Base-by-base conservation (phyloP, 2,329 filamentous ascomycete species). In the Claviceps maximensis region DNA sequence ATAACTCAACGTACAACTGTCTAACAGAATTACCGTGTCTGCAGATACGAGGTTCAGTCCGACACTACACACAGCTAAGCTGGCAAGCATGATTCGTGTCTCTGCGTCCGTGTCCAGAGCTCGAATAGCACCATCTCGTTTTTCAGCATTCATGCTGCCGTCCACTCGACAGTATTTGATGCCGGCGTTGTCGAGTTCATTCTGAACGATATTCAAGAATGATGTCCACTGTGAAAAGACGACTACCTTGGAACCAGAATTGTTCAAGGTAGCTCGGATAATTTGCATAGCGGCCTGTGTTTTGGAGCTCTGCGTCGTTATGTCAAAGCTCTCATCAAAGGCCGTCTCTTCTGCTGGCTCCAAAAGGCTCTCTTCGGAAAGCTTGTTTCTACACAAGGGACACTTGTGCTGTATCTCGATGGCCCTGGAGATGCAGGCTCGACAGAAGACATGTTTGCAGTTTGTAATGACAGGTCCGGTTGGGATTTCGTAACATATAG, bases 41-140 rank as follows among this genome's bases (percentile, higher is more conserved):
- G 89, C 89, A 0, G 87, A 83, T 0, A 90, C 87, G 13, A 95
- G 78, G 60, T 95, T 95, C 47, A 95, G 74, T 0, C 89, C 89
- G 1, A 95, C 89, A 51, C 84, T 86, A 67, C 87, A 91, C 7
- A 93, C 89, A 8, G 81, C 79, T 44, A 95, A 71, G 62, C 85
- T 89, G 2, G 89, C 89, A 2, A 95, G 82, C 72, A 95, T 77
- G 59, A 95, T 79, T 0, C 81, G 84, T 54, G 80, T 87, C 1
- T 78, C 66, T 0, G 82, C 74, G 53, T 93, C 82, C 2, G 74
- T 73, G 54, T 86, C 82, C 31, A 95, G 77, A 0, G 77, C 73
- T 3, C 77, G 68, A 47, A 94, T 82, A 0, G 87, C 82, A 17
- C 74, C 71, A 60, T 95, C 89, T n/a, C 90, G 85, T 49, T 77